Base-by-base conservation (phyloP, 306 rosid genomes). In the Cyclanthera cordifolia region DNA sequence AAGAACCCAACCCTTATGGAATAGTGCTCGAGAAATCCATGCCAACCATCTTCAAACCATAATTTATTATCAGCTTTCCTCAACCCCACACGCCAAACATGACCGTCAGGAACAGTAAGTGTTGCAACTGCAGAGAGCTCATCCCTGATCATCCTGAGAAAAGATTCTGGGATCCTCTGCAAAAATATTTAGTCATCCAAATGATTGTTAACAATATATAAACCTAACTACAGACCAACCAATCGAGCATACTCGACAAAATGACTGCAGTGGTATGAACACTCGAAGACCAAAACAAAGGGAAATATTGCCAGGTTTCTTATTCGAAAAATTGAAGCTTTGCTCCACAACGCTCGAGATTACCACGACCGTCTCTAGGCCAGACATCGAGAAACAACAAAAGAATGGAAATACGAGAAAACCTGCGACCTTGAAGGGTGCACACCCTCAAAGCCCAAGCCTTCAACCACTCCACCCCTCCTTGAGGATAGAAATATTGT, bases 31-130 rank as follows among this genome's bases (percentile, higher is more conserved):
- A 81, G 71, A 73, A 94, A 94, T 16, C 85, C 96, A 53, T 81
- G 83, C 99, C 99, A 94, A 27, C 96, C 97, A 70, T 90, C 85
- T 15, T 74, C 58, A 47, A 94, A 80, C 87, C 97, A 94, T 79
- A 72, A 56, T 61, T 80, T 86, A 74, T 83, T 88, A 69, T 88
- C 97, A 2, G 56, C 77, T 74, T 78, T 86, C 76, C 86, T 86
- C 48, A 90, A 65, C 70, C 90, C 91, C 51, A 90, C 79, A 47
- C 76, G 95, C 95, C 97, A 90, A 43, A 77, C 80, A 58, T 80
- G 85, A 32, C 96, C 97, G 47, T 81, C 97, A 6, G 97, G 97
- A 78, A 94, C 86, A 50, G 70, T 73, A 61, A 94, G 79, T 21
- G 78, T 85, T 60, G 79, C 96, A 70, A 79, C 24, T 0, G 84